Conservation (phyloP, 2,329 filamentous ascomycete genomes). For the Coniochaeta hoffmannii region DNA sequence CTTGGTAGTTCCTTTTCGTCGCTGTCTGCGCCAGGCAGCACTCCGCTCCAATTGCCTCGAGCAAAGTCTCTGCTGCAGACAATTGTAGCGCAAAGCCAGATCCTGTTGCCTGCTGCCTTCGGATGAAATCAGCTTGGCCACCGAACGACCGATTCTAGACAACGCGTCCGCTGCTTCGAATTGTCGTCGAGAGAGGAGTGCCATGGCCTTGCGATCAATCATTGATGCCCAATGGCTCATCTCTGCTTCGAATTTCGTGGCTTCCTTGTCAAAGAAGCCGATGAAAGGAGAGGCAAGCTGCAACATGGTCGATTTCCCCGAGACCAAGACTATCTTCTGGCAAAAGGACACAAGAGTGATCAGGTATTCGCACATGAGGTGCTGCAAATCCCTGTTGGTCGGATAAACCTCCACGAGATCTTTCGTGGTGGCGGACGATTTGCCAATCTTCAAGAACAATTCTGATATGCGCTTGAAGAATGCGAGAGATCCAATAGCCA, state of each 20-base stretch:
- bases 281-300: conserved; percentile 1
- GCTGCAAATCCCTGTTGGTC: conserved; percentile 2
- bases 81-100: not conserved
- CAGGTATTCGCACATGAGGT: conserved; percentile 7
- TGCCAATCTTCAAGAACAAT: conserved; percentile 1
- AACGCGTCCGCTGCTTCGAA: not conserved
- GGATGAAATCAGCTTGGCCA: not conserved
- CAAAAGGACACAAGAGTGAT: conserved; percentile 1
- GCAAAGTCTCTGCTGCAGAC: conserved; percentile 1
- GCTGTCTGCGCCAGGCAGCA: conserved; percentile 7
- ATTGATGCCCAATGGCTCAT: not conserved
- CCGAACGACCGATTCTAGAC: not conserved
- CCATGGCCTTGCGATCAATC: not conserved
- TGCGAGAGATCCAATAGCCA: conserved; percentile 1
- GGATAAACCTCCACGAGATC: conserved; percentile 5
- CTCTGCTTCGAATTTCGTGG: not conserved
- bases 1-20: conserved; percentile 7
- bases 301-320: not conserved
- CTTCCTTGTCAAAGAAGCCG: conserved; percentile 3
- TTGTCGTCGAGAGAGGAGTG: not conserved
- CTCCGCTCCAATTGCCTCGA: conserved; percentile 2
- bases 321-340: not conserved
- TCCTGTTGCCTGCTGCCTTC: not conserved
- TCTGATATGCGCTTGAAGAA: conserved; percentile 3
- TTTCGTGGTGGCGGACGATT: conserved; percentile 1